These are phyloP conservation scores for Isatis lusitanica DNA, from an alignment of 441 rosid genomes.

Conservation along the genomic window DNA sequence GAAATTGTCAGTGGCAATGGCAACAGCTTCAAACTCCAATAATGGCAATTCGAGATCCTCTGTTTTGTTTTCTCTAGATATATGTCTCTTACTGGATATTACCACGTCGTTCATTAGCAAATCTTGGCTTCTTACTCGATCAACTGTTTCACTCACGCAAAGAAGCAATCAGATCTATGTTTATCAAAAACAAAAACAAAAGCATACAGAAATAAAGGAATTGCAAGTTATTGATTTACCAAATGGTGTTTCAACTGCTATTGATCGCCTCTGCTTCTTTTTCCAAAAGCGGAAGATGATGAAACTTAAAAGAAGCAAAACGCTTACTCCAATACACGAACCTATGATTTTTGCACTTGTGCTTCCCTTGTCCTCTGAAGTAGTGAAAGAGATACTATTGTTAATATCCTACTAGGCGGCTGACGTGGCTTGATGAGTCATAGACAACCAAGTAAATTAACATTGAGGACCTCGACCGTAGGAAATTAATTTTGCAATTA, in stretches of 20 bases:
- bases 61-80: conserved; percentile 42
- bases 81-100: conserved; percentile 57
- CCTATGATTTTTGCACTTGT: conserved; percentile 44
- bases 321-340: conserved; percentile 42
- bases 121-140: conserved; percentile 64
- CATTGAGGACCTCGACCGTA: background rate
- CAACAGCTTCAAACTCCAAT: conserved; percentile 54
- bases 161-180: background rate
- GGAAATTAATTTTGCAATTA: background rate
- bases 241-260: conserved; percentile 14
- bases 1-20: conserved; percentile 57
- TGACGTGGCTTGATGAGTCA: background rate
- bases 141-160: conserved; percentile 36
- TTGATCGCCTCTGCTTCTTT: conserved; percentile 39
- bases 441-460: no score
- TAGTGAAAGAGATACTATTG: background rate
- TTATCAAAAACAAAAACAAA: background rate
- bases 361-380: conserved; percentile 45
- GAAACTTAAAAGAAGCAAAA: conserved; percentile 53
- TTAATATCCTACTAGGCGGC: background rate
- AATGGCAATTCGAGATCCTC: conserved; percentile 72
- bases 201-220: background rate
- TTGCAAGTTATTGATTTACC: background rate
- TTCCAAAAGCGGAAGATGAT: conserved; percentile 48
- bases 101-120: conserved; percentile 56